Base-by-base conservation (phyloP, 2,329 filamentous ascomycete genomes). In the Colletotrichum limetticola region DNA sequence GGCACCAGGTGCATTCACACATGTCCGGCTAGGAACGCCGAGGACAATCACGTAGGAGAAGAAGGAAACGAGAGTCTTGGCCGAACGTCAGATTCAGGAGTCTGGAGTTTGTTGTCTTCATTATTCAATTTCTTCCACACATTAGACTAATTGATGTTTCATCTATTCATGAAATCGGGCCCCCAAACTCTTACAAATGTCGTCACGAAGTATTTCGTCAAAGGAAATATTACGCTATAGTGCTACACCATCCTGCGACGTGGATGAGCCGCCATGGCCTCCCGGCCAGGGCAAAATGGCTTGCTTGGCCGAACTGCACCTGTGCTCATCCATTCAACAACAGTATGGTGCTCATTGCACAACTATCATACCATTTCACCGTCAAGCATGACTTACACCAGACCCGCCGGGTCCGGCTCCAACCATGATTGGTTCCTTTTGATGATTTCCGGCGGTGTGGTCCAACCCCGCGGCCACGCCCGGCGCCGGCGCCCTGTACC, bases 131-230 rank as follows among this genome's bases (percentile, higher is more conserved):
- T 68, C 32, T 28, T 57, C 32, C n/a, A 37, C 53, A 64, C n/a
- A 64, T 46, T 69, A 69, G 66, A 69, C 53, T 69, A 72, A 72
- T 72, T 32, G 42, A 55, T 26, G 32, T 19, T 59, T 59, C 22
- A 57, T 58, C 24, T 49, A 46, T 62, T 49, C 49, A 66, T 35
- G 28, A 55, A 16, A 2, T 26, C 22, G 49, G 19, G 28, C 46
- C 19, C n/a, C 19, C 14, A 22, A 26, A 8, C 28, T 8, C 11
- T 24, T 6, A 24, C 26, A n/a, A 49, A 49, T 0, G 42, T 49
- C 19, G 16, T 22, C 19, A n/a, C 42, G 8, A 22, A 9, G n/a
- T 11, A 49, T 9, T n/a, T 49, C 16, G 42, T 49, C 42, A 49
- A 49, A 9, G 2, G 42, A n/a, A 22, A 11, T 5, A 22, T 49